A percentile compares a stretch with the other conserved stretches of the same genome.
Conservation (phyloP, 2,329 filamentous ascomycete species). For the Nemania sp. region DNA sequence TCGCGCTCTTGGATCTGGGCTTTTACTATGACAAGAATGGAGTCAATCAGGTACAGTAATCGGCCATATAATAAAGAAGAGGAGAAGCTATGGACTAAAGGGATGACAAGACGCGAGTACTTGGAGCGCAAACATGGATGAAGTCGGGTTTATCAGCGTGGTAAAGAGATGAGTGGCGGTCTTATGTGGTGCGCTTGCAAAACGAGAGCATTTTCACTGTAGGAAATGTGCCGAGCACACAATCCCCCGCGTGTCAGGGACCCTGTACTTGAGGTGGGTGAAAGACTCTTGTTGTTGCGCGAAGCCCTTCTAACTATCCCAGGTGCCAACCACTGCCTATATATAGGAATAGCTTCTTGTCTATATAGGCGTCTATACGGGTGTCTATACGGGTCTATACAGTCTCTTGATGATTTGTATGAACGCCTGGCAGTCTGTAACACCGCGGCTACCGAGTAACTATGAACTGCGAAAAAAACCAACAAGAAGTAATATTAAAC, state of each 20-base stretch:
- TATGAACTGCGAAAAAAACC: conserved; percentile 22
- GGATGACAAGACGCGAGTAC: conserved; percentile 29
- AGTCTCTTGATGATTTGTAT: too few relatives aligned
- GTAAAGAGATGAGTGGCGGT: conserved; percentile 20
- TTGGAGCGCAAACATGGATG: conserved; percentile 30
- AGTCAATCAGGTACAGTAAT: conserved; percentile 23
- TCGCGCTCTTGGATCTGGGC: conserved; percentile 16
- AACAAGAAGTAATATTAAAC: conserved; percentile 17
- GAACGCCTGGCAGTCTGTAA: too few relatives aligned
- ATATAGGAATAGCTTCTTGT: too few relatives aligned
- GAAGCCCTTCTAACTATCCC: too few relatives aligned
- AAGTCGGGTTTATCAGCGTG: conserved; percentile 22
- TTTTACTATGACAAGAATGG: conserved; percentile 18
- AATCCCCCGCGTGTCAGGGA: too few relatives aligned
- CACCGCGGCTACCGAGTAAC: conserved; percentile 15
- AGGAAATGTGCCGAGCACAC: conserved; percentile 18
- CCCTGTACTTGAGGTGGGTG: too few relatives aligned
- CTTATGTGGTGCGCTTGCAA: conserved; percentile 15
- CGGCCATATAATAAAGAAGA: conserved; percentile 25
- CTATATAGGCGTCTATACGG: too few relatives aligned
- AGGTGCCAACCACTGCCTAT: too few relatives aligned
- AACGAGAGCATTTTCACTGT: conserved; percentile 18
- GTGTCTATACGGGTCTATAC: too few relatives aligned
- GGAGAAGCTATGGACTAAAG: conserved; percentile 30
- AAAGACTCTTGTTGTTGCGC: too few relatives aligned